These are phyloP conservation scores for Mycena citricolor DNA, from an alignment of 1,284 basidiomycete genomes.

Conservation along the genomic window DNA sequence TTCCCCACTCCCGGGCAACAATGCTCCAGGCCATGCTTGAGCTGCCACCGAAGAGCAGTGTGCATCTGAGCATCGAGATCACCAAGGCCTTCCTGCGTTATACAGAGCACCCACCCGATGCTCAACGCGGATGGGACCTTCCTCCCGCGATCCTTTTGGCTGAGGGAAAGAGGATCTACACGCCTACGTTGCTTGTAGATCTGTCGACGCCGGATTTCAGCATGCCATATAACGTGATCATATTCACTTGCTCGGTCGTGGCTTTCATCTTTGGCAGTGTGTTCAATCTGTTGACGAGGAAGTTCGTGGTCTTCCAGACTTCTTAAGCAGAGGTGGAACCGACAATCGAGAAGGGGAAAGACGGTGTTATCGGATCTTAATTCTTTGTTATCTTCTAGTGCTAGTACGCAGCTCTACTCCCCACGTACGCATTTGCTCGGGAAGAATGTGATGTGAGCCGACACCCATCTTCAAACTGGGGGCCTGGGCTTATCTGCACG, in stretches of 20 bases:
- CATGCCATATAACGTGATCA: conserved; percentile 99
- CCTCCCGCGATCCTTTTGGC: conserved; percentile 74
- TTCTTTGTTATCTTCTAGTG: too few relatives aligned
- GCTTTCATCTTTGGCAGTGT: conserved; percentile 93
- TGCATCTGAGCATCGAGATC: conserved; percentile 74
- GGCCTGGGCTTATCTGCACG: too few relatives aligned
- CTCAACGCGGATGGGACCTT: conserved; percentile 91
- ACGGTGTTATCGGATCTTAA: too few relatives aligned
- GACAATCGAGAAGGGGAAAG: too few relatives aligned
- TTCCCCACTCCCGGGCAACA: conserved; percentile 71
- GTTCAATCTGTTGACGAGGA: conserved; percentile 84
- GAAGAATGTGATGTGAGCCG: too few relatives aligned
- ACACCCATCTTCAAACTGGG: too few relatives aligned
- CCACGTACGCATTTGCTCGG: too few relatives aligned
- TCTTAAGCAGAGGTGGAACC: too few relatives aligned
- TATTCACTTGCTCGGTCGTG: conserved; percentile 88
- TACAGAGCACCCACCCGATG: conserved; percentile 93
- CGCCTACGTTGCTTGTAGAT: conserved; percentile 80
- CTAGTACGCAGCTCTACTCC: too few relatives aligned
- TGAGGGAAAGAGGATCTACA: conserved; percentile 61
- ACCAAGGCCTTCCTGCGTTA: conserved; percentile 87
- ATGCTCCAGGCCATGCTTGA: conserved; percentile 72
- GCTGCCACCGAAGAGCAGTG: conserved; percentile 65
- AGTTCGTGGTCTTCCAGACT: conserved; percentile 65
- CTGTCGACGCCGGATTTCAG: conserved; percentile 97